Percentiles rank a stretch among this genome's conserved stretches.
Conservation (phyloP, 169 alveolate species). For the Theileria orientalis region DNA sequence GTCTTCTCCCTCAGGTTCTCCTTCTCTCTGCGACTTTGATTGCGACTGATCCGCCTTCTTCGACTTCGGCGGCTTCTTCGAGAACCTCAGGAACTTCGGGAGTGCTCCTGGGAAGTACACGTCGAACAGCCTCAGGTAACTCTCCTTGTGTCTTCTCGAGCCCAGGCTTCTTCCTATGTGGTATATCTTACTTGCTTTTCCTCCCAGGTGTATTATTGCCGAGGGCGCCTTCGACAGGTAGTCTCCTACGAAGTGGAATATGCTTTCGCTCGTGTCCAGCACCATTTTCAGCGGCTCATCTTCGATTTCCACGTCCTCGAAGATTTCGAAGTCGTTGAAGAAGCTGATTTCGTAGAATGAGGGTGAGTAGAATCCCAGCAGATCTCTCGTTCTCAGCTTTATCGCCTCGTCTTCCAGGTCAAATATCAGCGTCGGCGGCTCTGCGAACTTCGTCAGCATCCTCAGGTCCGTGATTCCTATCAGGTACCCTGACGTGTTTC, state of each 20-base stretch:
- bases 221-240: conserved; percentile 56
- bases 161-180: not conserved
- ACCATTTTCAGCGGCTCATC: conserved; percentile 37
- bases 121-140: conserved; percentile 49
- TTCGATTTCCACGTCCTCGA: conserved; percentile 37
- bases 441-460: conserved; percentile 2
- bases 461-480: conserved; percentile 52
- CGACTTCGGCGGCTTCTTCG: not conserved
- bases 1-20: not conserved
- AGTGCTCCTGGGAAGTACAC: conserved; percentile 56
- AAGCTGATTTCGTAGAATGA: conserved; percentile 46
- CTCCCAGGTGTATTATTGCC: conserved; percentile 38
- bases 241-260: conserved; percentile 34
- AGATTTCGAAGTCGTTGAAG: conserved; percentile 19
- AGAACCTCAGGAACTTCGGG: conserved; percentile 41
- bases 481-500: conserved; percentile 23
- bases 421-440: conserved; percentile 35
- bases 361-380: conserved; percentile 45
- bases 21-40: not conserved
- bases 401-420: conserved; percentile 46
- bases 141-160: conserved; percentile 38
- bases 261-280: conserved; percentile 43
- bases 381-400: conserved; percentile 19
- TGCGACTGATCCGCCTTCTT: not conserved
- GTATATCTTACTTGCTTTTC: conserved; percentile 16